Evolutionary conservation across 2,329 filamentous ascomycete species (phyloP).

Genomic region (Exophiala oligosperma): DNA sequence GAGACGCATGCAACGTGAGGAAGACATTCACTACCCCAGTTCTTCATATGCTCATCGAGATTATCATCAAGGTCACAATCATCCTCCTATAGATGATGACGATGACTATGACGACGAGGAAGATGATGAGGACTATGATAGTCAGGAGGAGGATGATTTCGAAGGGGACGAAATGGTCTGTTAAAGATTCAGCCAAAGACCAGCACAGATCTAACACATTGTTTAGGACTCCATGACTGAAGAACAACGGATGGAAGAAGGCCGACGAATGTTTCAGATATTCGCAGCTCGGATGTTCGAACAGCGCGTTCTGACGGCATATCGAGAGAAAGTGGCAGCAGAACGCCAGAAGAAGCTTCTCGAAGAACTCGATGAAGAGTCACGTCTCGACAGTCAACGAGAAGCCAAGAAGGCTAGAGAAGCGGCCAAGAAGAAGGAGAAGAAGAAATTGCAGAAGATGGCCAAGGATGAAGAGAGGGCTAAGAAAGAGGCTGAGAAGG

Average conservation of each 20-base stretch:
- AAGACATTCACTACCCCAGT: constrained; percentile 74
- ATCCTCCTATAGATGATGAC: constrained; percentile 72
- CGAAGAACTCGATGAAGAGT: constrained; percentile 87
- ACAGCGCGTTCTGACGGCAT: constrained; percentile 93
- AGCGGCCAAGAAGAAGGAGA: constrained; percentile 93
- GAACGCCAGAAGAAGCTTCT: constrained; percentile 89
- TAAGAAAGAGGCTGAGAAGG: constrained; percentile 82
- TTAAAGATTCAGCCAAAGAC: constrained; percentile 20
- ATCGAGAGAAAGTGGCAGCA: constrained; percentile 92
- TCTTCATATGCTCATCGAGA: constrained; percentile 58
- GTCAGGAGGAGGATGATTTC: constrained; percentile 64
- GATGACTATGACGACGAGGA: constrained; percentile 76
- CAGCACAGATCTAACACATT: constrained; percentile 41
- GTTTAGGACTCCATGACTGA: constrained; percentile 90
- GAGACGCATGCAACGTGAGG: constrained; percentile 93
- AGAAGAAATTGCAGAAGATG: constrained; percentile 84
- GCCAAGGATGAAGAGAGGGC: constrained; percentile 89
- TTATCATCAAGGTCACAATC: constrained; percentile 70
- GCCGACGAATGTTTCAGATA: constrained; percentile 97
- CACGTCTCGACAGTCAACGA: constrained; percentile 70
- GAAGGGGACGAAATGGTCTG: constrained; percentile 66
- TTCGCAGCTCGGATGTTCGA: constrained; percentile 99
- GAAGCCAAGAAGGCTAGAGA: constrained; percentile 93
- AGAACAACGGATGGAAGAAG: constrained; percentile 98
- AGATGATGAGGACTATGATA: constrained; percentile 66